Conservation (phyloP, 140 eudicot species). For the Erigeron philadelphicus region DNA sequence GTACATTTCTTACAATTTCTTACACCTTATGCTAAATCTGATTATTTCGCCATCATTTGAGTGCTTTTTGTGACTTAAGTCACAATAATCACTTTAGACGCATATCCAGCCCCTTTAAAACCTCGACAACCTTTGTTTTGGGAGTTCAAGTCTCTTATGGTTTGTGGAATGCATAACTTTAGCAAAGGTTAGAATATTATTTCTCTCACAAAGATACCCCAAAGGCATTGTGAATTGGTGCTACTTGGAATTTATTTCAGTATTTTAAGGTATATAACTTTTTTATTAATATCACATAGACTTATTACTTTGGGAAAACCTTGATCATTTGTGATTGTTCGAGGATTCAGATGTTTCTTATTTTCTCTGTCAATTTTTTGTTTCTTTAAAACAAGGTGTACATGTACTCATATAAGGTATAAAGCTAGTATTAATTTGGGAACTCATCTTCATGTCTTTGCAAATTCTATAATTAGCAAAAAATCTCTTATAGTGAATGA, state of each 20-base stretch:
- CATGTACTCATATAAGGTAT: not conserved
- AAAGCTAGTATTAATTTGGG: not conserved
- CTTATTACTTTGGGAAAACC: too few relatives aligned
- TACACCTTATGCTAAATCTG: too few relatives aligned
- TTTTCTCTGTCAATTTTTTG: not conserved
- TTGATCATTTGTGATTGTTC: too few relatives aligned
- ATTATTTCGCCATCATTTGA: not conserved
- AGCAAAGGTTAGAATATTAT: not conserved
- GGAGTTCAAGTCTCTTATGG: conserved; percentile 2
- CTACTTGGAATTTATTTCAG: not conserved
- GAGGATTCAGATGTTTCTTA: not conserved
- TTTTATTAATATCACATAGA: not conserved
- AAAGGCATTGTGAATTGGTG: conserved; percentile 5
- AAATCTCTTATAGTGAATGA: not conserved
- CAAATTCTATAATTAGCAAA: conserved; percentile 20
- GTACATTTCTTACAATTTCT: not conserved
- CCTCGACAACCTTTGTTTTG: not conserved
- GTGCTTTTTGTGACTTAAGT: not conserved
- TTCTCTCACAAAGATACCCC: conserved; percentile 2
- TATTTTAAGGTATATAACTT: not conserved
- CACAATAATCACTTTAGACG: not conserved
- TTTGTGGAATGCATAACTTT: not conserved
- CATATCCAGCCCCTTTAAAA: not conserved
- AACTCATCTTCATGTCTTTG: conserved; percentile 11
- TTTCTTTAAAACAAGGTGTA: not conserved